These are phyloP conservation scores for Neostapfia colusana DNA, from an alignment of 176 grass and related monocot species.

Conservation along the genomic window DNA sequence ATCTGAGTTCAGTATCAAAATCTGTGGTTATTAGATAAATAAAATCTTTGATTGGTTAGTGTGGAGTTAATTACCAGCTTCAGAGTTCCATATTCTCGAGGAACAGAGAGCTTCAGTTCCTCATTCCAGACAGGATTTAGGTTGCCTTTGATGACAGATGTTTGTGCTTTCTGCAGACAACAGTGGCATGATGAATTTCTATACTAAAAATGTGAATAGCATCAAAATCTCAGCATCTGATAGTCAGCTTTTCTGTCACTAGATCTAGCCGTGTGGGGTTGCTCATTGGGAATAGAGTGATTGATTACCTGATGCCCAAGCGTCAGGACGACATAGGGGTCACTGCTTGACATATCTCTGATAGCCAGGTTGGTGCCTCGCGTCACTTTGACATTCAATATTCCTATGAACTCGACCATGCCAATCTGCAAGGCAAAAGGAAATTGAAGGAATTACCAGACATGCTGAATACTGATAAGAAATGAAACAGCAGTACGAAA, in stretches of 20 bases:
- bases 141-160: conserved; percentile 62
- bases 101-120: conserved; percentile 68
- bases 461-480: background rate
- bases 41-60: background rate
- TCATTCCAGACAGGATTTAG: conserved; percentile 87
- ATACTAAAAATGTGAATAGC: background rate
- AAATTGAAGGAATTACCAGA: background rate
- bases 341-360: conserved; percentile 72
- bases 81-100: conserved; percentile 51
- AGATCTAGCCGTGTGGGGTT: background rate
- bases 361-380: conserved; percentile 66
- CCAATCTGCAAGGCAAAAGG: conserved; percentile 44
- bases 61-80: conserved; percentile 50
- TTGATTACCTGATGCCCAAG: conserved; percentile 68
- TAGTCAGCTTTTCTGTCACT: background rate
- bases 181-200: background rate
- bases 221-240: background rate
- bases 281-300: background rate
- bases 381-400: conserved; percentile 67
- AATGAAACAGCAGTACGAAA: background rate
- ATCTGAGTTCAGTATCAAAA: background rate
- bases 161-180: conserved; percentile 56
- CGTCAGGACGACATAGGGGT: conserved; percentile 66
- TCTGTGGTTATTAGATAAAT: background rate
- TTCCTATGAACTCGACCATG: conserved; percentile 68